phyloP scores from a whole-genome alignment of 2,329 filamentous ascomycete species.

The Ascochyta pisi region DNA sequence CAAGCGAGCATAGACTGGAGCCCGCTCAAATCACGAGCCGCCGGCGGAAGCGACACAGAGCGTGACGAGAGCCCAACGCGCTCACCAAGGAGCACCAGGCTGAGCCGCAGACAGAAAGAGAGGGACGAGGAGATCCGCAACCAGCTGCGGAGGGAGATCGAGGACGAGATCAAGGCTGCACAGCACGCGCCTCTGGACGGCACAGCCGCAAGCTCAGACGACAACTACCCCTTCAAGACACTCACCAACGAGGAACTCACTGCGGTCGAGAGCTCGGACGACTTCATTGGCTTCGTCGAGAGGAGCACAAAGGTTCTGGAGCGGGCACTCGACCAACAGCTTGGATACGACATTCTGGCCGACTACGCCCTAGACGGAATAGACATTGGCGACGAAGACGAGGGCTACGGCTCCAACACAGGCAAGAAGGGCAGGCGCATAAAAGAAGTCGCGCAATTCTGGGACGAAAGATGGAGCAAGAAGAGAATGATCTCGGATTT shows the following conservation, averaged over 20 bases:
- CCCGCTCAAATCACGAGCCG: constrained; percentile 59
- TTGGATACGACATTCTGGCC: constrained; percentile 93
- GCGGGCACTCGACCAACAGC: constrained; percentile 88
- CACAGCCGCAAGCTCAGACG: constrained; percentile 55
- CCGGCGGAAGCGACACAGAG: constrained; percentile 62
- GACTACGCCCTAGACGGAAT: constrained; percentile 86
- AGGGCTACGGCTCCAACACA: constrained; percentile 70
- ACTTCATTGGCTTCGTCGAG: constrained; percentile 95
- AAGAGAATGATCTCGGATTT: constrained; percentile 97
- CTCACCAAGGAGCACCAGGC: constrained; percentile 68
- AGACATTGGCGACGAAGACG: constrained; percentile 83
- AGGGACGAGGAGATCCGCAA: constrained; percentile 88
- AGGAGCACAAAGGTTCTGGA: constrained; percentile 97
- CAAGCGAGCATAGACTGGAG: constrained; percentile 84
- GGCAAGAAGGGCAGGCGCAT: constrained; percentile 76
- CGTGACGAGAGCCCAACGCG: constrained; percentile 67
- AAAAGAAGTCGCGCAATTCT: constrained; percentile 91
- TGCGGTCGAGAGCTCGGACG: constrained; percentile 88
- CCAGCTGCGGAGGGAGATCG: constrained; percentile 85
- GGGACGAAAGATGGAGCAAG: constrained; percentile 93
- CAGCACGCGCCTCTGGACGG: constrained; percentile 55
- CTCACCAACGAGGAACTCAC: constrained; percentile 85
- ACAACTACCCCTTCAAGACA: constrained; percentile 76
- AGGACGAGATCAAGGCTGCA: constrained; percentile 82
- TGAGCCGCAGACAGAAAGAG: constrained; percentile 80